Evolutionary conservation across 495 filamentous ascomycete genomes (phyloP).

Genomic region (Xylaria flabelliformis): DNA sequence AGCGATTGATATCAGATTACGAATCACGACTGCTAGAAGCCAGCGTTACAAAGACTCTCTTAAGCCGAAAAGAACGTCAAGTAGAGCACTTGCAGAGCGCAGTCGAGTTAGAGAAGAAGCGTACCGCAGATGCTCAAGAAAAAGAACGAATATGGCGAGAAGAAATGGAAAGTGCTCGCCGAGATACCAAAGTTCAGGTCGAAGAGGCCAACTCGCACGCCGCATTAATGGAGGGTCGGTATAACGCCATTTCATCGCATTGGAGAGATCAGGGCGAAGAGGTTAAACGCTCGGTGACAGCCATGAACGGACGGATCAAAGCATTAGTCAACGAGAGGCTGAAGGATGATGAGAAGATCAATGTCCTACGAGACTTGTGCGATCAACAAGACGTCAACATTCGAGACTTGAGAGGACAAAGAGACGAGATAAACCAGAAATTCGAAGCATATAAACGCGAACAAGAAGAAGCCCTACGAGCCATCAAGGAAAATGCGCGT

Average conservation of each 20-base stretch:
- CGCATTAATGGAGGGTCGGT: conserved; percentile 63
- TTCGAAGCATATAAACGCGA: conserved; percentile 69
- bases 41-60: conserved; percentile 69
- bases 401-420: conserved; percentile 61
- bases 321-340: conserved; percentile 54
- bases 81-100: conserved; percentile 74
- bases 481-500: conserved; percentile 61
- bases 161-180: conserved; percentile 65
- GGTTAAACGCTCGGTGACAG: conserved; percentile 58
- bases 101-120: conserved; percentile 69
- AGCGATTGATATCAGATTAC: conserved; percentile 69
- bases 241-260: conserved; percentile 72
- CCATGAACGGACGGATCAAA: conserved; percentile 60
- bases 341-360: conserved; percentile 65
- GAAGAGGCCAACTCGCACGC: conserved; percentile 67
- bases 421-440: conserved; percentile 61
- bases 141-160: conserved; percentile 69
- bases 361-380: conserved; percentile 63
- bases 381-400: conserved; percentile 74
- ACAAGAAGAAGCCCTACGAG: conserved; percentile 64
- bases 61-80: conserved; percentile 80
- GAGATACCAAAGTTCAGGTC: conserved; percentile 64
- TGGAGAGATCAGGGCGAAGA: conserved; percentile 70
- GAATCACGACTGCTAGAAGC: conserved; percentile 74
- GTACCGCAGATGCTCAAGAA: conserved; percentile 61